phyloP scores from a whole-genome alignment of 306 rosid genomes.

The Chamaecrista fasciculata region DNA sequence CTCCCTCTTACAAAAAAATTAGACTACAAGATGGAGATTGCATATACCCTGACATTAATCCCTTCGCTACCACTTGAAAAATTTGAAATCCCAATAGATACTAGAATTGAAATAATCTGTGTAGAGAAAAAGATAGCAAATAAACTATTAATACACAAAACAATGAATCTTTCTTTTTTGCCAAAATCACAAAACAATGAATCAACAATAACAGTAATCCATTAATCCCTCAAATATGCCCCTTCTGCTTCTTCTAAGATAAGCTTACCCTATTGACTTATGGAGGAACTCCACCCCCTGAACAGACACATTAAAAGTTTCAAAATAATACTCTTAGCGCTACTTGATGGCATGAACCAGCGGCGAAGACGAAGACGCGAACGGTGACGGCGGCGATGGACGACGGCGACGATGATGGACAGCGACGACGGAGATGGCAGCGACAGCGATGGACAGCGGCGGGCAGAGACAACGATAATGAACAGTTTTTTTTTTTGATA shows the following conservation, averaged over 20 bases:
- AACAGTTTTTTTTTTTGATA: too few relatives aligned
- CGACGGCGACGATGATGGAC: too few relatives aligned
- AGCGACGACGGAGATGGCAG: too few relatives aligned
- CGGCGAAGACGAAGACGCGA: too few relatives aligned
- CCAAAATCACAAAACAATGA: too few relatives aligned
- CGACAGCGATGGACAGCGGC: too few relatives aligned
- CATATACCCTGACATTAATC: conserved; percentile 70
- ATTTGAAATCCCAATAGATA: conserved; percentile 76
- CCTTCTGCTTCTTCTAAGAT: conserved; percentile 23
- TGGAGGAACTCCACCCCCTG: conserved; percentile 76
- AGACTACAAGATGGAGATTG: neutral
- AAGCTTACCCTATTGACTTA: conserved; percentile 74
- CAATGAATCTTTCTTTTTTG: too few relatives aligned
- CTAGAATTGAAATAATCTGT: conserved; percentile 84
- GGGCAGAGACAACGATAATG: too few relatives aligned
- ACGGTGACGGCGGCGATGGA: too few relatives aligned
- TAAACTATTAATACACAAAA: conserved; percentile 15
- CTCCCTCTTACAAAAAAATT: too few relatives aligned
- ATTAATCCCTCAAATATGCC: conserved; percentile 15
- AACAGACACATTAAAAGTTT: conserved; percentile 78
- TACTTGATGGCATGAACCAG: too few relatives aligned
- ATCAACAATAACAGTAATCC: conserved; percentile 16
- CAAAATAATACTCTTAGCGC: conserved; percentile 89
- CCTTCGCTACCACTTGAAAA: conserved; percentile 64
- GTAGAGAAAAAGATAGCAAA: conserved; percentile 19